Conservation (phyloP, 805 yeast genomes). For the Cyberlindnera subsufficiens region DNA sequence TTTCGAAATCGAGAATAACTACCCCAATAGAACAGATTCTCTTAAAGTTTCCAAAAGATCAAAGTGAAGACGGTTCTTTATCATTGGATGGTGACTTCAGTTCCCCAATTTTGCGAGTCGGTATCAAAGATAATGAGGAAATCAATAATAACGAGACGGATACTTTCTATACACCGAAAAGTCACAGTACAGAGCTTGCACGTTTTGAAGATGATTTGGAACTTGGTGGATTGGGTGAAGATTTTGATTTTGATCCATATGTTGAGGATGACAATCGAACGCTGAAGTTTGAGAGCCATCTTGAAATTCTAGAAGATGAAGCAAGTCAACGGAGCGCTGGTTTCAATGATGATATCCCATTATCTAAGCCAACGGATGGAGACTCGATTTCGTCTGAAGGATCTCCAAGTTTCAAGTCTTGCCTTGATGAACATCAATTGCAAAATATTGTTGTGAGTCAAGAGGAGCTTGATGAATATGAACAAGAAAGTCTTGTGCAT, state of each 20-base stretch:
- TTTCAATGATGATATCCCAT: too few species aligned
- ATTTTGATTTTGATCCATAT: background rate
- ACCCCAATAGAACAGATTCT: background rate
- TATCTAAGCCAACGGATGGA: background rate
- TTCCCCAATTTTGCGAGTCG: slow-evolving; percentile 18
- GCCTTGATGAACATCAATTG: slow-evolving; percentile 11
- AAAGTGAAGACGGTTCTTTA: slow-evolving; percentile 3
- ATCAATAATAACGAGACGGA: slow-evolving; percentile 12
- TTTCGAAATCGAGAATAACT: background rate
- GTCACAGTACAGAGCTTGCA: slow-evolving; percentile 5
- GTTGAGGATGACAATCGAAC: background rate
- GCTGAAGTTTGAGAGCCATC: background rate
- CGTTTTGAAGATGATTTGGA: background rate
- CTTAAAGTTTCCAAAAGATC: background rate
- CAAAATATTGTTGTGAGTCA: background rate
- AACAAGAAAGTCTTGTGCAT: slow-evolving; percentile 7
- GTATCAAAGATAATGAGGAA: slow-evolving; percentile 13
- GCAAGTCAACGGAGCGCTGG: too few species aligned
- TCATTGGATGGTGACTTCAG: slow-evolving; percentile 19
- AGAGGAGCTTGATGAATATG: slow-evolving; percentile 1
- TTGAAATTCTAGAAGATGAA: too few species aligned
- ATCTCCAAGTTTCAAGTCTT: slow-evolving; percentile 19
- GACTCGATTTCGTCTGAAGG: background rate
- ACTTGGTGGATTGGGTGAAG: background rate
- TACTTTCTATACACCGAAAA: slow-evolving; percentile 21